Conservation (phyloP, 1,284 basidiomycete species). For the Athelia sp. region DNA sequence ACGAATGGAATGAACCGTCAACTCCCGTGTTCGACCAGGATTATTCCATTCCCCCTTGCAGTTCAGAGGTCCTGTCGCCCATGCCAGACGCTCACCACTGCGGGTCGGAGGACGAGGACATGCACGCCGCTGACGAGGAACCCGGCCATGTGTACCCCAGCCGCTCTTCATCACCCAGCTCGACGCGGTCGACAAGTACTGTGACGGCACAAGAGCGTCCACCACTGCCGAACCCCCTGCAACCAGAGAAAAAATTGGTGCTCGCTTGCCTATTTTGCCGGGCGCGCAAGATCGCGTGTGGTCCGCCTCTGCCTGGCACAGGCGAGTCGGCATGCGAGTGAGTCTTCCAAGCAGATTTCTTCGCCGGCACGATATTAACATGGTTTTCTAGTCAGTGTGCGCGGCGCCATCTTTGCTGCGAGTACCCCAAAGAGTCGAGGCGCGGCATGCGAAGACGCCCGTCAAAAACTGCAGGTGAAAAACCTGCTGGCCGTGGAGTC, state of each 20-base stretch:
- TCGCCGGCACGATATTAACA: slow-evolving; percentile 10
- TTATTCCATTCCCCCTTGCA: too few relatives aligned
- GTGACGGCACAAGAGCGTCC: neutral
- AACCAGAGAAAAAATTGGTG: slow-evolving; percentile 35
- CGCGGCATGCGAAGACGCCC: slow-evolving; percentile 55
- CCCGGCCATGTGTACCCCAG: too few relatives aligned
- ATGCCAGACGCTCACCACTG: too few relatives aligned
- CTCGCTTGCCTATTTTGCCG: slow-evolving; percentile 60
- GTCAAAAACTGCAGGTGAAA: too few relatives aligned
- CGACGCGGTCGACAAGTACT: too few relatives aligned
- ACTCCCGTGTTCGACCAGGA: too few relatives aligned
- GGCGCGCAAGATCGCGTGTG: slow-evolving; percentile 61
- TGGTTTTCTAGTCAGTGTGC: slow-evolving; percentile 50
- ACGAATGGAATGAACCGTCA: too few relatives aligned
- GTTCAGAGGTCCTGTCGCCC: too few relatives aligned
- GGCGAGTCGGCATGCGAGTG: slow-evolving; percentile 58
- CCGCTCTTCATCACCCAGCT: too few relatives aligned
- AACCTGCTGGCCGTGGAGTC: too few relatives aligned
- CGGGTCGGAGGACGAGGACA: too few relatives aligned
- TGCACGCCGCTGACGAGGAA: too few relatives aligned
- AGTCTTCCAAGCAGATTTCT: slow-evolving; percentile 24
- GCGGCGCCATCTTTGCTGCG: slow-evolving; percentile 50
- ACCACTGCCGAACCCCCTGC: neutral
- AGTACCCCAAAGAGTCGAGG: slow-evolving; percentile 54
- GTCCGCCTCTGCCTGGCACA: slow-evolving; percentile 43